These are phyloP conservation scores for Tagetes erecta DNA, from an alignment of 129 eudicot species.

Conservation along the genomic window DNA sequence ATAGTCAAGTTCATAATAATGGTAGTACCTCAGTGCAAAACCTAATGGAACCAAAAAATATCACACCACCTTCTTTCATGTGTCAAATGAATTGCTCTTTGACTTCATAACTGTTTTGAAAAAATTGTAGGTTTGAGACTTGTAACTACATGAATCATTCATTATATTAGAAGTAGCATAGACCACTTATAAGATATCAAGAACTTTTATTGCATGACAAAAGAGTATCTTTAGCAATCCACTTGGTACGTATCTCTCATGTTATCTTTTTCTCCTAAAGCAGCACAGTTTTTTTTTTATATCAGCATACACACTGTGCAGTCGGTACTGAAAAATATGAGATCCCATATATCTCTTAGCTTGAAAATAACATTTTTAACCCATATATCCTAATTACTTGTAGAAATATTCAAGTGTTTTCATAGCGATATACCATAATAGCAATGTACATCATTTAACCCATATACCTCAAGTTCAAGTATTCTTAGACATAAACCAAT, in stretches of 20 bases:
- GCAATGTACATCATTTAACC: neutral
- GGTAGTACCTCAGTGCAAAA: constrained; percentile 20
- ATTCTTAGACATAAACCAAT: constrained; percentile 1
- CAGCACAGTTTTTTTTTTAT: neutral
- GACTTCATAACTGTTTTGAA: constrained; percentile 5
- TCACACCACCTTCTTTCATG: constrained; percentile 9
- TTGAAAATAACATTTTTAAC: neutral
- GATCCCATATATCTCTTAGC: constrained; percentile 1
- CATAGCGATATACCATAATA: neutral
- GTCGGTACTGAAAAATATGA: neutral
- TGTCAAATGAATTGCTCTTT: constrained; percentile 19
- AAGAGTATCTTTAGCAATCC: constrained; percentile 16
- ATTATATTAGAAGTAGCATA: constrained; percentile 5
- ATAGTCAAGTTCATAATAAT: constrained; percentile 32
- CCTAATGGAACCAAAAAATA: constrained; percentile 13
- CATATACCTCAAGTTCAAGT: neutral
- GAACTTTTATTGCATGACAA: constrained; percentile 5
- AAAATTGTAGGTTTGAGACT: neutral
- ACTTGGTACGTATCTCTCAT: neutral
- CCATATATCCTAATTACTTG: neutral
- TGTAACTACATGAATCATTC: constrained; percentile 5
- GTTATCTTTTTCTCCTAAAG: constrained; percentile 18
- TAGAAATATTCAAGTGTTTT: neutral
- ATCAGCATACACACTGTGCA: neutral
- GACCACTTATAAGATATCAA: constrained; percentile 1